Base-by-base conservation (phyloP, 805 yeast species). In the Hanseniaspora valbyensis region DNA sequence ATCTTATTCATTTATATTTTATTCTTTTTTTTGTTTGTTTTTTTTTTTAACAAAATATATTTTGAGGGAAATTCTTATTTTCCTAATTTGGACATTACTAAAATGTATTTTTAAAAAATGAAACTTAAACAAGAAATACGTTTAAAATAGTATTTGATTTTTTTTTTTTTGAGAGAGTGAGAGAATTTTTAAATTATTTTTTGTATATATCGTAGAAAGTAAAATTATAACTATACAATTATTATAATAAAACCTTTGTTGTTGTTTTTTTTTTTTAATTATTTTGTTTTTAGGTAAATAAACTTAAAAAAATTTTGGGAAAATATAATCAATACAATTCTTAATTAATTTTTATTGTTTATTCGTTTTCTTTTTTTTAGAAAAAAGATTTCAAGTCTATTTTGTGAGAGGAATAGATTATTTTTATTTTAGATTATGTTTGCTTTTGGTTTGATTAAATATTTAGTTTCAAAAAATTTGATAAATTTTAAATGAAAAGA, bases 61-160 rank as follows among this genome's bases (percentile, higher is more conserved):
- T 48, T 48, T 48, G 51, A 48, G 51, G 51, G 12, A 16, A 21
- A 9, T n/a, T 13, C 3, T 12, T 14, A 19, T 7, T 12, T 48
- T 48, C 44, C 44, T 21, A 16, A 24, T 48, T 48, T 3, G 51
- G 21, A 33, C 36, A 48, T n/a, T 9, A n/a, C n/a, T n/a, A n/a
- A n/a, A n/a, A n/a, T n/a, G n/a, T n/a, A n/a, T n/a, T n/a, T n/a
- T n/a, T n/a, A n/a, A n/a, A n/a, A n/a, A 14, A 18, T 14, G 21
- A 48, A 40, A 40, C 8, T 8, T 10, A 42, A 42, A 37, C 28
- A 29, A 37, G 21, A 29, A 19, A 36, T 24, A n/a, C n/a, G n/a
- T n/a, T n/a, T n/a, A n/a, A n/a, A n/a, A n/a, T n/a, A n/a, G n/a
- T n/a, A n/a, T n/a, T n/a, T n/a, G n/a, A n/a, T n/a, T n/a, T n/a